Conservation (phyloP, 116 monocot genomes). For the Papilionanthe hybrid region DNA sequence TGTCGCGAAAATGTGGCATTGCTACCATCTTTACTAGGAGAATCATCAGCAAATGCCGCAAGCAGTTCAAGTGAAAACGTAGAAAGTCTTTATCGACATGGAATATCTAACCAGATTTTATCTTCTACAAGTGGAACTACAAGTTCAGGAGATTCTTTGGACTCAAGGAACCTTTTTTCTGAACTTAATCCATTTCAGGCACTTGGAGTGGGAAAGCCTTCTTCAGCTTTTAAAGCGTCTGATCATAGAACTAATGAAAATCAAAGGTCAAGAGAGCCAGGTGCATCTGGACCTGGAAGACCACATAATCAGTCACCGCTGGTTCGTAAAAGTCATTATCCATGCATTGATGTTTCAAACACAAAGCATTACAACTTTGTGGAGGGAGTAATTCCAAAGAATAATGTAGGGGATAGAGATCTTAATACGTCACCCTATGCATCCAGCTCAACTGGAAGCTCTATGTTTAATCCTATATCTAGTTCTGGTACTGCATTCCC, state of each 20-base stretch:
- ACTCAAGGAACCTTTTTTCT: conserved; percentile 66
- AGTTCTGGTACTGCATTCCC: conserved; percentile 7
- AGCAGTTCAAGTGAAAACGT: conserved; percentile 31
- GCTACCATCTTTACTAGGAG: conserved; percentile 25
- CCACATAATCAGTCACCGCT: conserved; percentile 49
- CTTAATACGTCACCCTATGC: conserved; percentile 35
- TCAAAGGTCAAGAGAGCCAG: conserved; percentile 58
- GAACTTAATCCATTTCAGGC: conserved; percentile 89
- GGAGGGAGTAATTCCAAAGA: conserved; percentile 50
- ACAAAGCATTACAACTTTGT: conserved; percentile 45
- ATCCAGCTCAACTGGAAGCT: conserved; percentile 28
- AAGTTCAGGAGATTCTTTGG: conserved; percentile 31
- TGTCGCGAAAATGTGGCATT: conserved; percentile 28
- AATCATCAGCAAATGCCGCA: conserved; percentile 33
- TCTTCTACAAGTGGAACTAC: conserved; percentile 20
- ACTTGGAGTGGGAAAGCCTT: conserved; percentile 31
- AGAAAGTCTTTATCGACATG: conserved; percentile 14
- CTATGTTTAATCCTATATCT: conserved; percentile 20
- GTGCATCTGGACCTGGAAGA: conserved; percentile 59
- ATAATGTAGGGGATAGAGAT: conserved; percentile 47
- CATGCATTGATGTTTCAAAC: conserved; percentile 67
- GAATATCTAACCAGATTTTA: conserved; percentile 22
- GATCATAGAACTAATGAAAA: conserved; percentile 49
- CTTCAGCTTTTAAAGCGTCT: conserved; percentile 20
- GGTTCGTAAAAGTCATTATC: conserved; percentile 79